Percentiles rank a stretch among this genome's conserved stretches.
Conservation (phyloP, 441 rosid species). For the Corymbia calophylla region DNA sequence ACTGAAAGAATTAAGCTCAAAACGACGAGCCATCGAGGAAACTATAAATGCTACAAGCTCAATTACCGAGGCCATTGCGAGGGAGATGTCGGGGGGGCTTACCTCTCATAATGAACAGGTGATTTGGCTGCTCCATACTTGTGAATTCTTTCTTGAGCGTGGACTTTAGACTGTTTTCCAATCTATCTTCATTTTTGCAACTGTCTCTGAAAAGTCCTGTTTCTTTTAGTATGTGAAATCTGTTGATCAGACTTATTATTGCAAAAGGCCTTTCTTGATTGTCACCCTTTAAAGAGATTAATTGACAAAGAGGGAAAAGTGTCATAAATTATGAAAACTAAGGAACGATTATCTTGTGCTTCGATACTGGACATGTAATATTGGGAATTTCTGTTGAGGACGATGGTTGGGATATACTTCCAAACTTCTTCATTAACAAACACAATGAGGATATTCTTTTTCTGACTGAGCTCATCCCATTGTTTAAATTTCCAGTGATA, state of each 20-base stretch:
- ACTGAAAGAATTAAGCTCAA: slow-evolving; percentile 53
- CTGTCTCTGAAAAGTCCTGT: background rate
- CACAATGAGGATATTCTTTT: background rate
- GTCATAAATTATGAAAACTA: background rate
- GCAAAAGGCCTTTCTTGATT: background rate
- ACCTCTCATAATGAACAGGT: slow-evolving; percentile 56
- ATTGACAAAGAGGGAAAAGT: background rate
- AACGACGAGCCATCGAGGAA: slow-evolving; percentile 53
- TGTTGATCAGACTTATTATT: background rate
- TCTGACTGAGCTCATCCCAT: background rate
- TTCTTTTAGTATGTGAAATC: background rate
- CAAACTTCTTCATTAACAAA: background rate
- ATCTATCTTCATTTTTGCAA: background rate
- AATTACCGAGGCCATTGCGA: slow-evolving; percentile 51
- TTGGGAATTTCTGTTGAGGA: background rate
- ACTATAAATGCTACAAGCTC: slow-evolving; percentile 51
- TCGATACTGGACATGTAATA: background rate
- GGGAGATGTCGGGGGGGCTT: slow-evolving; percentile 63
- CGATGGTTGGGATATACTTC: background rate
- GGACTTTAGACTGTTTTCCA: background rate
- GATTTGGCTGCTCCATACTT: background rate
- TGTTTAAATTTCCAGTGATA: background rate
- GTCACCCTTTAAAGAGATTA: background rate
- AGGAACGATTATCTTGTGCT: background rate
- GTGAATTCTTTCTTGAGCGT: background rate